Evolutionary conservation across 169 alveolate genomes (phyloP).

Genomic region (Ichthyophthirius multifiliis): DNA sequence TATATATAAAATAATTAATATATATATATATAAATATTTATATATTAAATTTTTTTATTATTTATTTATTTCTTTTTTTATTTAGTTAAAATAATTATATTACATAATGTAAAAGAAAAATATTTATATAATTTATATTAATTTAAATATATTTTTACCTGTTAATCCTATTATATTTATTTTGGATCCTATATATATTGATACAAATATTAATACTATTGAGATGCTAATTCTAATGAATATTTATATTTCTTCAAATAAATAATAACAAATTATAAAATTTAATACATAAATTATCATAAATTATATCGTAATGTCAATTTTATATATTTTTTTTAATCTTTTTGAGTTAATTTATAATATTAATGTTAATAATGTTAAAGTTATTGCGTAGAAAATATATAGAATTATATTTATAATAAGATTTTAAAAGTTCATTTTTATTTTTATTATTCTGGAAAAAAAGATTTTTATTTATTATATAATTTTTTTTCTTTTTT

Average conservation of each 20-base stretch:
- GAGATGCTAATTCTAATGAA: not conserved
- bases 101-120: too few relatives aligned
- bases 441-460: too few relatives aligned
- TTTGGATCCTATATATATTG: constrained; percentile 21
- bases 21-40: not conserved
- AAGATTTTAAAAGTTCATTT: too few relatives aligned
- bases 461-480: too few relatives aligned
- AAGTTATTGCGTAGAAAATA: too few relatives aligned
- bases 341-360: not conserved
- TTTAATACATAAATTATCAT: not conserved
- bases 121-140: too few relatives aligned
- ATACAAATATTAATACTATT: not conserved
- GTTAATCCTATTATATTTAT: constrained; percentile 40
- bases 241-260: not conserved
- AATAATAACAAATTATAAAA: not conserved
- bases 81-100: too few relatives aligned
- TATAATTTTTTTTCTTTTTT: too few relatives aligned
- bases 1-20: not conserved
- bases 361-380: not conserved
- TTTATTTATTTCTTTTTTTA: too few relatives aligned
- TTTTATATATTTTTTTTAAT: not conserved
- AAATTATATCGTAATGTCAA: not conserved
- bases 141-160: too few relatives aligned
- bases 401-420: too few relatives aligned
- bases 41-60: too few relatives aligned